Base-by-base conservation (phyloP, 2,329 filamentous ascomycete genomes). In the Fusarium kyushuense region DNA sequence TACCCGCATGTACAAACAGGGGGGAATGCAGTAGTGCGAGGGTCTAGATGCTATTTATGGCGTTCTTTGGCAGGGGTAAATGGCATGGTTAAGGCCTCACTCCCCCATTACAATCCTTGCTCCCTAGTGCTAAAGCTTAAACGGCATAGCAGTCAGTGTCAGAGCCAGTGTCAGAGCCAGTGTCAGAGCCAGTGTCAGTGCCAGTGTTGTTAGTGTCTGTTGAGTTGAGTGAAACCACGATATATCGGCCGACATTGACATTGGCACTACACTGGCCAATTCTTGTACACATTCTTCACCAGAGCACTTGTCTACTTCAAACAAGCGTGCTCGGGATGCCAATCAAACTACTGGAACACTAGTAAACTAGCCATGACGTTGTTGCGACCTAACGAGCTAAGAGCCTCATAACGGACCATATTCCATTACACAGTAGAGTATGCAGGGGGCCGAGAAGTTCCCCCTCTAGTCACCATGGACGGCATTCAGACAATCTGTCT, bases 121-220 rank as follows among this genome's bases (percentile, higher is more conserved):
- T 21, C 41, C 38, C 54, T 69, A 72, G 70, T 69, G 51, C 55
- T 30, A 55, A 71, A 72, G 67, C 62, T 71, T 72, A 71, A 72
- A 69, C 54, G 54, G 62, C 65, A 66, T 61, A 69, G 57, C 43
- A 67, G 38, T 17, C 32, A 17, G 32, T n/a, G n/a, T 21, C 30
- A 30, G 17, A 19, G 27, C n/a, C 42, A 46, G 11, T 19, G 14
- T 17, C 19, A n/a, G n/a, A 67, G 38, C 9, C 32, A 17, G 32
- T n/a, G n/a, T 21, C 30, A 30, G 17, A 19, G 27, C n/a, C 42
- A 46, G 11, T 19, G 14, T 17, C 19, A n/a, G n/a, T n/a, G n/a
- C n/a, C n/a, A n/a, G n/a, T n/a, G n/a, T n/a, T n/a, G 16, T 21
- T 23, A 14, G 23, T 38, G 25, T 16, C 35, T 19, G 35, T 38